Percentiles rank a stretch among this genome's conserved stretches.
Evolutionary conservation across 2,329 filamentous ascomycete species (phyloP).

Genomic region (Blastomyces silverae): DNA sequence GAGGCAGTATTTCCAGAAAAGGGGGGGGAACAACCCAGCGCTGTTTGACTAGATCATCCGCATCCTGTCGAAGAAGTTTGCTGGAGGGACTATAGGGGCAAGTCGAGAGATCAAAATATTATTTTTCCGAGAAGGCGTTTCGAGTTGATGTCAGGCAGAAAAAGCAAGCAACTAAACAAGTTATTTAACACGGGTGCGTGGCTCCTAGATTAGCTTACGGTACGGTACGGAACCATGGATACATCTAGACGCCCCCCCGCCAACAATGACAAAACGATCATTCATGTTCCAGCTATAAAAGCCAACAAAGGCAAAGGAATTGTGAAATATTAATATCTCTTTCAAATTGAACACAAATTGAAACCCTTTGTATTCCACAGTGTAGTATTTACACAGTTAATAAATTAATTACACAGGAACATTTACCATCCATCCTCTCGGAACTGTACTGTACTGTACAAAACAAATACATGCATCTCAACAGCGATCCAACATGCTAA

Average conservation of each 20-base stretch:
- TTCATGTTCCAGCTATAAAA: neutral
- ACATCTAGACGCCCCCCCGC: neutral
- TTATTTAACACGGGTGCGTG: neutral
- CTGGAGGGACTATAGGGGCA: conserved; percentile 1
- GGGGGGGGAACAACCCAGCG: neutral
- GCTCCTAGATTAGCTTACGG: neutral
- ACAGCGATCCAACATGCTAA: neutral
- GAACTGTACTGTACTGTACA: neutral
- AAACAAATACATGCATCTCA: neutral
- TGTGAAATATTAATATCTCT: neutral
- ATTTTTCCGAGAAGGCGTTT: neutral
- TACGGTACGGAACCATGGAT: neutral
- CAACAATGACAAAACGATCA: neutral
- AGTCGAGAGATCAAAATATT: neutral
- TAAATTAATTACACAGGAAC: neutral
- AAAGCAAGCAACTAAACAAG: neutral
- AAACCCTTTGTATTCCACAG: neutral
- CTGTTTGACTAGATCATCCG: neutral
- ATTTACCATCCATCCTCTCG: neutral
- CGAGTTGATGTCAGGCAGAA: neutral
- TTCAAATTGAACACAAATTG: neutral
- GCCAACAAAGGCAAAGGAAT: neutral
- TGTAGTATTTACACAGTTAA: neutral
- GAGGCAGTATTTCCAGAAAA: neutral
- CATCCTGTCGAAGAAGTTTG: neutral